Evolutionary conservation across 805 yeast genomes (phyloP).

Genomic region (Candida glaebosa): DNA sequence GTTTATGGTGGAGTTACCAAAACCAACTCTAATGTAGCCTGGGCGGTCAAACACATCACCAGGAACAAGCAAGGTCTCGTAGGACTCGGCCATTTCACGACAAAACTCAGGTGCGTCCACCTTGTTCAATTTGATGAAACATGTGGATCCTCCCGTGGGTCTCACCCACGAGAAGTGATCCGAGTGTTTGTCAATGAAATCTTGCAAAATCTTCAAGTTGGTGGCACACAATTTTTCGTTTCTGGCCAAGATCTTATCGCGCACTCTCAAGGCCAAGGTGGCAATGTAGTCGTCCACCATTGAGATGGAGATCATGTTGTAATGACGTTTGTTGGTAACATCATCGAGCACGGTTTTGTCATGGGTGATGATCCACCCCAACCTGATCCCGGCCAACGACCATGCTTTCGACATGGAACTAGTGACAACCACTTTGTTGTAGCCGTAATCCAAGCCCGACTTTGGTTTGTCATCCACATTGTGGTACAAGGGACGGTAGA

Average conservation of each 20-base stretch:
- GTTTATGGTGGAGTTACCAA: conserved; percentile 39
- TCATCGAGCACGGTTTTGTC: conserved; percentile 26
- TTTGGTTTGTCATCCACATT: conserved; percentile 27
- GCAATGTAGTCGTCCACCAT: conserved; percentile 46
- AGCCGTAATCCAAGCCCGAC: conserved; percentile 39
- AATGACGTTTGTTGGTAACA: conserved; percentile 43
- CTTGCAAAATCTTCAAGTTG: conserved; percentile 34
- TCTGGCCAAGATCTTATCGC: conserved; percentile 31
- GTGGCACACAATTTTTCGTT: conserved; percentile 36
- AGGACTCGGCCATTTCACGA: conserved; percentile 29
- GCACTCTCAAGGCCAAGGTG: conserved; percentile 37
- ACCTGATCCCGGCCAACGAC: conserved; percentile 49
- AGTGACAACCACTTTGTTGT: conserved; percentile 43
- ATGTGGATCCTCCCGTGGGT: conserved; percentile 49
- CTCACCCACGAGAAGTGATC: conserved; percentile 37
- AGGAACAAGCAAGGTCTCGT: conserved; percentile 41
- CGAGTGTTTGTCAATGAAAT: conserved; percentile 25
- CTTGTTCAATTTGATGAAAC: conserved; percentile 34
- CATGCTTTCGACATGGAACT: conserved; percentile 54
- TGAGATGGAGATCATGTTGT: conserved; percentile 48
- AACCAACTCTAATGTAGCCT: conserved; percentile 47
- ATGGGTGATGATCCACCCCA: conserved; percentile 49
- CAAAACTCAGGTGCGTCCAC: conserved; percentile 32
- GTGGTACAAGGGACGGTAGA: conserved; percentile 51
- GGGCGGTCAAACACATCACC: conserved; percentile 45